These are phyloP conservation scores for Coemansia erecta DNA, from an alignment of 192 early-diverging fungal genomes.

Conservation along the genomic window DNA sequence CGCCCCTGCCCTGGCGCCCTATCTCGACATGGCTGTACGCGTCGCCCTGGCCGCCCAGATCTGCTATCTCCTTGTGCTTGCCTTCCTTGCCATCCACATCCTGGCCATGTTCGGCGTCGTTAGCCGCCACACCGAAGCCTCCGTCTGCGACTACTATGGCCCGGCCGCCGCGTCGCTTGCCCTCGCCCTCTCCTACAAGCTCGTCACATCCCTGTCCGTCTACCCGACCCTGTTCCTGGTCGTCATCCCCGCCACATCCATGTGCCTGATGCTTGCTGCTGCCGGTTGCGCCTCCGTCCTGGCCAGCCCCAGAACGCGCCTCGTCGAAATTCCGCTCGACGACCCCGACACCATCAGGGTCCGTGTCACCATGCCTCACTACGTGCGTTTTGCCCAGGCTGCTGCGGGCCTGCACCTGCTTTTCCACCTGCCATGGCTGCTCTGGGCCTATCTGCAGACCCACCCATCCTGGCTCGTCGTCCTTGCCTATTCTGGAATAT, in stretches of 20 bases:
- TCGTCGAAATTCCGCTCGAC: slow-evolving; percentile 6
- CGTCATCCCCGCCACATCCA: slow-evolving; percentile 12
- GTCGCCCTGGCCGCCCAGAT: slow-evolving; percentile 21
- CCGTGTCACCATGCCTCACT: slow-evolving; percentile 14
- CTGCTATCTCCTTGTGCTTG: slow-evolving; percentile 20
- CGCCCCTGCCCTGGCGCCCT: background rate
- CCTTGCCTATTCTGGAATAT: slow-evolving; percentile 11
- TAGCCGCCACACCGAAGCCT: slow-evolving; percentile 11
- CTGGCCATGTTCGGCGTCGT: slow-evolving; percentile 17
- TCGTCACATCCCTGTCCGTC: slow-evolving; percentile 7
- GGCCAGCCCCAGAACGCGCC: background rate
- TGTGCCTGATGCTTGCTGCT: slow-evolving; percentile 9
- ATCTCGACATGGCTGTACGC: slow-evolving; percentile 11
- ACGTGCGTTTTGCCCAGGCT: slow-evolving; percentile 11
- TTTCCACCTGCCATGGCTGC: slow-evolving; percentile 24
- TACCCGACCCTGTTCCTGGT: slow-evolving; percentile 5
- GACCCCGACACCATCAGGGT: slow-evolving; percentile 19
- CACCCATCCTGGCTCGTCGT: slow-evolving; percentile 4
- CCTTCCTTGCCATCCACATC: slow-evolving; percentile 22
- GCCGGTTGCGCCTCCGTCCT: slow-evolving; percentile 2
- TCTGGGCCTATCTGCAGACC: too few species aligned
- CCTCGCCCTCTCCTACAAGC: slow-evolving; percentile 9
- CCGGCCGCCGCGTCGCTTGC: slow-evolving; percentile 19
- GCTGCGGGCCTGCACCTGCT: slow-evolving; percentile 11
- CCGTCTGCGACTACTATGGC: slow-evolving; percentile 27